These are phyloP conservation scores for Hericium erinaceus DNA, from an alignment of 768 basidiomycete genomes.

Conservation along the genomic window DNA sequence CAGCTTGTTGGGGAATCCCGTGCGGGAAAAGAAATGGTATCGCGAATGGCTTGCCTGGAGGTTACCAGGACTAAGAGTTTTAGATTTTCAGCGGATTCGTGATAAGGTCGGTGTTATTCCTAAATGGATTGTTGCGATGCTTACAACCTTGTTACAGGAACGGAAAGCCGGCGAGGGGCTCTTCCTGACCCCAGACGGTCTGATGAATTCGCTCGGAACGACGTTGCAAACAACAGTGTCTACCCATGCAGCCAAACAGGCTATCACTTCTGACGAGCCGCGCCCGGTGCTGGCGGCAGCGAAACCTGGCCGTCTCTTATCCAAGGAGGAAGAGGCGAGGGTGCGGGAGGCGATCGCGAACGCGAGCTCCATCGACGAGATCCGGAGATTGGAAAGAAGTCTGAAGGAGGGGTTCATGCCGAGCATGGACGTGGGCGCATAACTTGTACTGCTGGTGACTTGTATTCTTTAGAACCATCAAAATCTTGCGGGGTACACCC, in stretches of 20 bases:
- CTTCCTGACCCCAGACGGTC: conserved; percentile 73
- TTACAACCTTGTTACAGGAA: conserved; percentile 43
- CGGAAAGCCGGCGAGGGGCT: conserved; percentile 62
- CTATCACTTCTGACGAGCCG: conserved; percentile 73
- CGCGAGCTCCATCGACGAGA: conserved; percentile 87
- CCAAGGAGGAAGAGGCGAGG: conserved; percentile 82
- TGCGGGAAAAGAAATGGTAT: conserved; percentile 89
- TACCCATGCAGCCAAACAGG: conserved; percentile 49
- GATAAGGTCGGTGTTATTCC: conserved; percentile 68
- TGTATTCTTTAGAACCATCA: not conserved
- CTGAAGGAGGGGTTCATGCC: conserved; percentile 81
- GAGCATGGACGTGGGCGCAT: conserved; percentile 72
- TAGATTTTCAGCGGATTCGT: conserved; percentile 92
- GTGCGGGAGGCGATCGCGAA: conserved; percentile 83
- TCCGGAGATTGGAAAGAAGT: conserved; percentile 73
- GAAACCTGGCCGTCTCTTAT: conserved; percentile 82
- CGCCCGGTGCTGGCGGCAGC: conserved; percentile 42
- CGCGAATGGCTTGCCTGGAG: conserved; percentile 93
- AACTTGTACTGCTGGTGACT: conserved; percentile 18
- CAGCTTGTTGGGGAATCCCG: conserved; percentile 73
- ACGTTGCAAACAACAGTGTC: conserved; percentile 69
- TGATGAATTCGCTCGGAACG: conserved; percentile 73
- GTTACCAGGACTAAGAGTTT: conserved; percentile 78
- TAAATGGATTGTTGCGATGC: not conserved
- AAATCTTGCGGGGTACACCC: not conserved